Evolutionary conservation across 2,329 filamentous ascomycete genomes (phyloP).

Genomic region (Cyphellophora europaea): DNA sequence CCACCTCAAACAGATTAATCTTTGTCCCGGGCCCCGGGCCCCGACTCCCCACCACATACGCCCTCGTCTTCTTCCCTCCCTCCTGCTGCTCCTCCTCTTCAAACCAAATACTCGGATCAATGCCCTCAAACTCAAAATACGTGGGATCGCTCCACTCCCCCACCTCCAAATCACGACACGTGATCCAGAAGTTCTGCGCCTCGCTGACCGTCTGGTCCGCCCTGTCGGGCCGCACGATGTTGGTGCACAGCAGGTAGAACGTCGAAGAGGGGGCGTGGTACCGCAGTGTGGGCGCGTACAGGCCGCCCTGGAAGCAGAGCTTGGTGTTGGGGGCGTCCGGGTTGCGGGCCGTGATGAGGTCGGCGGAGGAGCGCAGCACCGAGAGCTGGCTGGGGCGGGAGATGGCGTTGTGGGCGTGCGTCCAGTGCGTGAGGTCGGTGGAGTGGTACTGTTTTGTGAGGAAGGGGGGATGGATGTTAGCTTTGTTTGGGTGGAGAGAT

Average conservation of each 20-base stretch:
- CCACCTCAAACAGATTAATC: constrained; percentile 16
- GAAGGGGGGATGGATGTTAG: too few relatives aligned
- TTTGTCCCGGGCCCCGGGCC: constrained; percentile 23
- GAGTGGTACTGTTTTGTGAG: too few relatives aligned
- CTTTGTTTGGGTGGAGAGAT: too few relatives aligned
- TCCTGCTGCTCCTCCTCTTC: too few relatives aligned
- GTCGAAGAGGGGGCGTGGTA: constrained; percentile 27
- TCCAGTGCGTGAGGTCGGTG: constrained; percentile 32
- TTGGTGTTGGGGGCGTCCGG: constrained; percentile 1
- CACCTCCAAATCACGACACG: constrained; percentile 43
- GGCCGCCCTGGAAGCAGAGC: constrained; percentile 3
- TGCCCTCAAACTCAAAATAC: constrained; percentile 45
- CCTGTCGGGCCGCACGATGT: constrained; percentile 33
- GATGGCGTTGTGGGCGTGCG: constrained; percentile 11
- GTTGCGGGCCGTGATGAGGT: constrained; percentile 17
- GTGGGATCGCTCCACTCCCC: constrained; percentile 44
- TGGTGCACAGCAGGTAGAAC: constrained; percentile 39
- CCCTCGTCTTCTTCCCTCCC: constrained; percentile 26
- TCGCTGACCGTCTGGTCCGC: constrained; percentile 41
- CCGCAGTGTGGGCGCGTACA: constrained; percentile 29
- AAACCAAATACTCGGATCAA: constrained; percentile 47
- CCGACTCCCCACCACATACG: constrained; percentile 38
- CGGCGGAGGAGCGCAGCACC: constrained; percentile 15
- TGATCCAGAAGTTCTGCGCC: constrained; percentile 43
- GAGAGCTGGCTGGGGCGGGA: neutral